Percentiles rank a stretch among this genome's conserved stretches.
Evolutionary conservation across 2,329 filamentous ascomycete genomes (phyloP).

Genomic region (Akanthomyces uredinophilus): DNA sequence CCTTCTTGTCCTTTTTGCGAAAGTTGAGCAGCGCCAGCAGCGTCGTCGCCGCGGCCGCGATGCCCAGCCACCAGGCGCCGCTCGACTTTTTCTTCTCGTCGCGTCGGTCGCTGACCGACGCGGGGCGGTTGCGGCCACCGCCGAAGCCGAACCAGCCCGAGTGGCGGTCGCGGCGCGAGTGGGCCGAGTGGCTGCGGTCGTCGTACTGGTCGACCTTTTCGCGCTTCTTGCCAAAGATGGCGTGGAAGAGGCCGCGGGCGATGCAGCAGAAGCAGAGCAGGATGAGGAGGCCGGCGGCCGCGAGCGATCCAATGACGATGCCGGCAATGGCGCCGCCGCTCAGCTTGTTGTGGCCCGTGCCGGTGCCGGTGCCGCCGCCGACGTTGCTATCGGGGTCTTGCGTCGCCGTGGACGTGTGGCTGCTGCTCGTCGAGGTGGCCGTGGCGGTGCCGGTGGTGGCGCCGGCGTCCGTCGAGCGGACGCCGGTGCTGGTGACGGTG

Average conservation of each 20-base stretch:
- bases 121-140: conserved; percentile 37
- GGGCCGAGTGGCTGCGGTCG: conserved; percentile 51
- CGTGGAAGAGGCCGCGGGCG: conserved; percentile 56
- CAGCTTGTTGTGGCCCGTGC: conserved; percentile 41
- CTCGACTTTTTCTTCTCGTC: conserved; percentile 45
- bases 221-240: conserved; percentile 56
- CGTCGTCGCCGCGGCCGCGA: conserved; percentile 47
- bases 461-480: conserved; percentile 40
- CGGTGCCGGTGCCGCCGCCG: conserved; percentile 31
- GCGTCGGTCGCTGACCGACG: conserved; percentile 36
- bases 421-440: conserved; percentile 38
- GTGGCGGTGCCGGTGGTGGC: conserved; percentile 41
- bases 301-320: conserved; percentile 70
- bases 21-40: conserved; percentile 51
- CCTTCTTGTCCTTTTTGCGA: conserved; percentile 44
- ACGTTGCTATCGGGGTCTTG: conserved; percentile 29
- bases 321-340: conserved; percentile 73
- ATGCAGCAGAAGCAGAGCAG: conserved; percentile 73
- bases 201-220: conserved; percentile 57
- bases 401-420: conserved; percentile 33
- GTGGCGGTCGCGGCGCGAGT: conserved; percentile 47
- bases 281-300: conserved; percentile 60
- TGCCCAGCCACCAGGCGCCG: conserved; percentile 48
- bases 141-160: conserved; percentile 47
- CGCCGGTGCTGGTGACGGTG: conserved; percentile 49